Conservation (phyloP, 2,329 filamentous ascomycete species). For the Intubia oerlemansii region DNA sequence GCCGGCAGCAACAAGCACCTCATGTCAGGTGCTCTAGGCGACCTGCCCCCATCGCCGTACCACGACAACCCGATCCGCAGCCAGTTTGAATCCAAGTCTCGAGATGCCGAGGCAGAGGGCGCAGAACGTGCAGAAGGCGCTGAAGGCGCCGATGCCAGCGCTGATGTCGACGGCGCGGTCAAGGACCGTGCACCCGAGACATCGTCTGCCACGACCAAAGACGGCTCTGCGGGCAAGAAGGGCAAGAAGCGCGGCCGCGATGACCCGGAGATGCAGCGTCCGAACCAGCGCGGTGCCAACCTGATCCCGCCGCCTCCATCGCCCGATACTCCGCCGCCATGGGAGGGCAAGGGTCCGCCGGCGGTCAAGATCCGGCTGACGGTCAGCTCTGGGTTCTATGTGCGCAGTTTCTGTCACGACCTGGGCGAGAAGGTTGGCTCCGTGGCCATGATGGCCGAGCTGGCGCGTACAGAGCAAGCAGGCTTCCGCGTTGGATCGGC, state of each 20-base stretch:
- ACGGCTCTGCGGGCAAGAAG: neutral
- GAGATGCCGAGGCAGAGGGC: neutral
- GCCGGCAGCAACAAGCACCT: slow-evolving; percentile 15
- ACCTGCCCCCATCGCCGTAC: slow-evolving; percentile 21
- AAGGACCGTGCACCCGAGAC: neutral
- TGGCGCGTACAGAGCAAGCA: slow-evolving; percentile 62
- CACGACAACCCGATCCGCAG: slow-evolving; percentile 1
- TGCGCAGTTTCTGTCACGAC: slow-evolving; percentile 83
- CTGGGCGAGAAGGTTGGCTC: slow-evolving; percentile 66
- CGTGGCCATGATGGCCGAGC: slow-evolving; percentile 65
- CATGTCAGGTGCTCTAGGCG: slow-evolving; percentile 36
- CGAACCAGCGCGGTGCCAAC: slow-evolving; percentile 26
- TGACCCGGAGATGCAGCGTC: slow-evolving; percentile 6
- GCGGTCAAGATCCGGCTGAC: slow-evolving; percentile 75
- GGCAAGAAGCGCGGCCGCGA: neutral
- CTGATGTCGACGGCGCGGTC: neutral
- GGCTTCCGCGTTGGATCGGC: slow-evolving; percentile 49
- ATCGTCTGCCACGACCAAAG: neutral
- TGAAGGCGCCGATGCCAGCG: no score
- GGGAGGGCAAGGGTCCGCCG: slow-evolving; percentile 43
- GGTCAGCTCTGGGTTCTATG: slow-evolving; percentile 90
- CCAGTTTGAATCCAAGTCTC: no score
- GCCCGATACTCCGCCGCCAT: slow-evolving; percentile 28
- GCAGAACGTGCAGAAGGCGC: no score
- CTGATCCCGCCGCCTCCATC: slow-evolving; percentile 27